A percentile compares a stretch with the other conserved stretches of the same genome.
These are phyloP conservation scores for Avena sativa DNA, from an alignment of 176 grass and related monocot species.

Conservation along the genomic window DNA sequence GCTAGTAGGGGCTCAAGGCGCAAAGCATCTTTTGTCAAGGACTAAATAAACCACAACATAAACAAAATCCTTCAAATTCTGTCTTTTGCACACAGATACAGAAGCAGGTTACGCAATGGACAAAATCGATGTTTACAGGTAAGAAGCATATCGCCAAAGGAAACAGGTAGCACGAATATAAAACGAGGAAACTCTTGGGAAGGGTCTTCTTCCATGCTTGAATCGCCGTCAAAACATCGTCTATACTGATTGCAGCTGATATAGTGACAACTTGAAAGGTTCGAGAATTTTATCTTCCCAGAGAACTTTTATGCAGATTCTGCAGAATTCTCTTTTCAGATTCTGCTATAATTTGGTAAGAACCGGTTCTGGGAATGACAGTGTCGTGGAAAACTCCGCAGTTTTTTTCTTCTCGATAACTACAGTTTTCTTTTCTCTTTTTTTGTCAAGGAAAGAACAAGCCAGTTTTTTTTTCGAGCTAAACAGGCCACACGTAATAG, in stretches of 20 bases:
- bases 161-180: not conserved
- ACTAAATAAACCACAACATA: not conserved
- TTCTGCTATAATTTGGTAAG: not conserved
- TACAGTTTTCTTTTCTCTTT: no score
- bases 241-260: not conserved
- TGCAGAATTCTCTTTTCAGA: not conserved
- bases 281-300: not conserved
- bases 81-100: not conserved
- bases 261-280: not conserved
- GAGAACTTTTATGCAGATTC: not conserved
- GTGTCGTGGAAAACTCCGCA: no score
- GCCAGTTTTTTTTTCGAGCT: no score
- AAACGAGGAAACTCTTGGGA: no score
- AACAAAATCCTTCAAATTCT: not conserved
- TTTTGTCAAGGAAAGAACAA: not conserved
- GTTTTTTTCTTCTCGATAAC: no score
- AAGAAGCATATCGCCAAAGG: not conserved
- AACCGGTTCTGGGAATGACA: conserved; percentile 3
- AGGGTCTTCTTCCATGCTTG: not conserved
- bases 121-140: conserved; percentile 9
- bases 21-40: conserved; percentile 4
- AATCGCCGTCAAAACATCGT: not conserved
- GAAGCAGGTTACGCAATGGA: conserved; percentile 1
- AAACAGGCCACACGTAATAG: no score
- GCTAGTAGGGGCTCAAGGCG: conserved; percentile 16